A percentile compares a stretch with the other conserved stretches of the same genome.
Conservation (phyloP, 306 rosid species). For the Castanea crenata region DNA sequence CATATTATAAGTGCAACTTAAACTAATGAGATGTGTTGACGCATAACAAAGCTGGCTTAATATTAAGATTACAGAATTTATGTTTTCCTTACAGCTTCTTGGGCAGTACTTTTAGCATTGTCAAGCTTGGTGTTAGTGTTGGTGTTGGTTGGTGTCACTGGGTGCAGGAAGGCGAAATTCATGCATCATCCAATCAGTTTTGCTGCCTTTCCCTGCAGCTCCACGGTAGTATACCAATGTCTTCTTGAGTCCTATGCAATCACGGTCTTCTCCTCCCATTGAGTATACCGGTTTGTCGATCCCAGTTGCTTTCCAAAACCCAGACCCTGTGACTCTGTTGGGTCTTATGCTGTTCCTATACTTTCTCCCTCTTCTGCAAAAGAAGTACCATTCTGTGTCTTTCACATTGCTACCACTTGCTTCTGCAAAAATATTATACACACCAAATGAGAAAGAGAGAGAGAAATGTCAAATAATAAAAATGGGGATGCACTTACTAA, state of each 20-base stretch:
- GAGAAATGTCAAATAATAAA: too few species aligned
- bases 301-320: conserved; percentile 97
- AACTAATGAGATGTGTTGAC: neutral
- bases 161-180: conserved; percentile 82
- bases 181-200: conserved; percentile 99
- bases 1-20: too few species aligned
- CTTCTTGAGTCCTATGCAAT: conserved; percentile 84
- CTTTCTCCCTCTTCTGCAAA: conserved; percentile 87
- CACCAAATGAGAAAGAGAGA: neutral
- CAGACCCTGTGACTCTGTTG: conserved; percentile 79
- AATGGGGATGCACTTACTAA: too few species aligned
- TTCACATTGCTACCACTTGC: conserved; percentile 24
- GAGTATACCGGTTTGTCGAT: conserved; percentile 49
- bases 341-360: conserved; percentile 88
- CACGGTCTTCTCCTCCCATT: conserved; percentile 36
- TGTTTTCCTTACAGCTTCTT: conserved; percentile 64
- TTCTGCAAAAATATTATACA: conserved; percentile 25
- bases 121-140: neutral
- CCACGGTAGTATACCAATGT: conserved; percentile 87
- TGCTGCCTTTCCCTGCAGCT: conserved; percentile 83
- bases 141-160: neutral
- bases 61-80: neutral
- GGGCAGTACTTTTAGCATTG: conserved; percentile 15
- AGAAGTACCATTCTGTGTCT: conserved; percentile 79
- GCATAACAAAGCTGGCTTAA: neutral